Base-by-base conservation (phyloP, 2,329 filamentous ascomycete species). In the Paramyrothecium sp. region DNA sequence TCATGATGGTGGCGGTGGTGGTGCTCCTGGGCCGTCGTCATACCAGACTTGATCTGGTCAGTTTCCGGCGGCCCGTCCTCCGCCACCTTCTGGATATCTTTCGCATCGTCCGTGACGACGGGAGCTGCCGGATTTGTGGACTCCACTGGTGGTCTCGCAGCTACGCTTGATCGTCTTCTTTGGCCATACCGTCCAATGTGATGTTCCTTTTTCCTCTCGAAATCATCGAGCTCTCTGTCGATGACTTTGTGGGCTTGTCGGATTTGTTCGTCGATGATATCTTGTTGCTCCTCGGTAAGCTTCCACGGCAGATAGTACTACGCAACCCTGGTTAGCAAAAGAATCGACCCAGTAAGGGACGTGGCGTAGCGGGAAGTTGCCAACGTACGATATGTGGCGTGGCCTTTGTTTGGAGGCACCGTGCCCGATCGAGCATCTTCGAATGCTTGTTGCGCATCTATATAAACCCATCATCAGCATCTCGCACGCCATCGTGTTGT, bases 271-370 rank as follows among this genome's bases (percentile, higher is more conserved):
- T 87, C 82, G 68, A 97, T 90, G 12, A 73, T 79, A 5, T 86
- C 82, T 71, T 93, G 85, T 70, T 97, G 89, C 49, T 84, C 80
- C 5, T 78, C 71, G 33, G 85, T 86, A 56, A 90, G 79, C 65
- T 92, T 87, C 89, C 90, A 96, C 1, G 94, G 94, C 50, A 89
- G 87, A 73, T 95, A 97, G 72, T 89, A 94, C 92, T 97, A 56
- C 7, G 38, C 38, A 20, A 33, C 17, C 46, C 61, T 26, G 61
- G 53, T 50, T 41, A 54, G 53, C 53, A 22, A 21, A 22, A 57
- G 54, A 62, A 46, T 50, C 26, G 26, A 30, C 5, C 26, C 10
- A 30, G 26, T 30, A 5, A 4, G 26, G 10, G 26, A 30, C 10
- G 26, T 30, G 4, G 26, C 5, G 26, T 30, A 30, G 21, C 20